Conservation (phyloP, 23 red algal genomes). For the Chondrus crispus region DNA sequence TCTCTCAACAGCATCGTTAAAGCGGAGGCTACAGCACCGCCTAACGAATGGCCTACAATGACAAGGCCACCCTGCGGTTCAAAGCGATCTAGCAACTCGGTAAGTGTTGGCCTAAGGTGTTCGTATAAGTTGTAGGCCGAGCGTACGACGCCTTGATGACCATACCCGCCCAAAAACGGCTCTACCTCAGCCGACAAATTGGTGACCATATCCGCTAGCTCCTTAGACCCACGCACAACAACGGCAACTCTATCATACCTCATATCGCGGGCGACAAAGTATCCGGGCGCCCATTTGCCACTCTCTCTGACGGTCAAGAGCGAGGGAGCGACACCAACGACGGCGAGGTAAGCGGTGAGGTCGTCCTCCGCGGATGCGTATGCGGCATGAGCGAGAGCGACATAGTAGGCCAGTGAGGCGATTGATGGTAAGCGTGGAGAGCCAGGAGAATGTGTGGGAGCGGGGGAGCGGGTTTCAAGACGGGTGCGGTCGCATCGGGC, state of each 20-base stretch:
- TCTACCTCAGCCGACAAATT: conserved; percentile 67
- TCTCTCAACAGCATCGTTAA: conserved; percentile 64
- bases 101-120: conserved; percentile 23
- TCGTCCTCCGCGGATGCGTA: background rate
- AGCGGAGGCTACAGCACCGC: conserved; percentile 78
- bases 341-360: background rate
- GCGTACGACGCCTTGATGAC: conserved; percentile 66
- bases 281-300: conserved; percentile 56
- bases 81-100: background rate
- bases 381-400: background rate
- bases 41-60: conserved; percentile 73
- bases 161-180: conserved; percentile 63
- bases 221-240: conserved; percentile 79
- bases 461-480: background rate
- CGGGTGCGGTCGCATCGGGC: conserved; percentile 36
- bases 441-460: background rate
- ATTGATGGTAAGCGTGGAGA: conserved; percentile 1
- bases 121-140: conserved; percentile 55
- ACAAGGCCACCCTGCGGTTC: conserved; percentile 38
- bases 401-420: background rate
- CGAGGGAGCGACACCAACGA: background rate
- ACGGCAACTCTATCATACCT: conserved; percentile 28
- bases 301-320: background rate
- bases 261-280: conserved; percentile 68
- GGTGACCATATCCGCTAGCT: conserved; percentile 77